A percentile compares a stretch with the other conserved stretches of the same genome.
Conservation (phyloP, 257 asterid genomes). For the Solanum sejunctum region DNA sequence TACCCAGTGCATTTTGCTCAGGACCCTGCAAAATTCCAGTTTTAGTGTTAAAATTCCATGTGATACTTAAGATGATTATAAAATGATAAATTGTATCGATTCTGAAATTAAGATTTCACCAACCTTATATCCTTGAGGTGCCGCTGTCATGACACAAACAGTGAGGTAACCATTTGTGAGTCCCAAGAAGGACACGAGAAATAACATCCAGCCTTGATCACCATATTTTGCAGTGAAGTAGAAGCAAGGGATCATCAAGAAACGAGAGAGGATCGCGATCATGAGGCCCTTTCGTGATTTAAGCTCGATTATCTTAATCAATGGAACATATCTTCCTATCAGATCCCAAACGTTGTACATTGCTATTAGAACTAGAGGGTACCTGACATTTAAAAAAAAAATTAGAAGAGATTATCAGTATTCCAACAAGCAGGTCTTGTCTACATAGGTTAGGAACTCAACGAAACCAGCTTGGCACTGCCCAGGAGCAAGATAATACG, state of each 20-base stretch:
- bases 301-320: constrained; percentile 26
- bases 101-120: background rate
- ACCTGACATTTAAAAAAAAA: constrained; percentile 24
- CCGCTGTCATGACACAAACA: constrained; percentile 53
- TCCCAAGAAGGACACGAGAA: constrained; percentile 58
- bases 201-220: constrained; percentile 35
- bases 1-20: constrained; percentile 88
- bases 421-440: background rate
- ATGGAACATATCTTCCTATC: constrained; percentile 53
- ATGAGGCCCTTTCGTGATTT: constrained; percentile 53
- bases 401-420: background rate
- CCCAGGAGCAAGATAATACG: background rate
- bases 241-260: constrained; percentile 62
- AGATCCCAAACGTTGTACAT: constrained; percentile 67
- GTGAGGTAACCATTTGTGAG: constrained; percentile 76
- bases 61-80: background rate
- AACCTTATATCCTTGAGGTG: constrained; percentile 87
- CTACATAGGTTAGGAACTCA: background rate
- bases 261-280: constrained; percentile 37
- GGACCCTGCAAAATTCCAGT: constrained; percentile 52
- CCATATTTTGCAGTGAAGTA: constrained; percentile 15
- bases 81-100: background rate
- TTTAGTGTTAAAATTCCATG: background rate
- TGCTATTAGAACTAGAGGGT: constrained; percentile 56
- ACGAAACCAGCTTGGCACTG: background rate